Evolutionary conservation across 768 basidiomycete genomes (phyloP), one percentile per base, ranked within the genome.

Genomic region (Kwoniella sp.): DNA sequence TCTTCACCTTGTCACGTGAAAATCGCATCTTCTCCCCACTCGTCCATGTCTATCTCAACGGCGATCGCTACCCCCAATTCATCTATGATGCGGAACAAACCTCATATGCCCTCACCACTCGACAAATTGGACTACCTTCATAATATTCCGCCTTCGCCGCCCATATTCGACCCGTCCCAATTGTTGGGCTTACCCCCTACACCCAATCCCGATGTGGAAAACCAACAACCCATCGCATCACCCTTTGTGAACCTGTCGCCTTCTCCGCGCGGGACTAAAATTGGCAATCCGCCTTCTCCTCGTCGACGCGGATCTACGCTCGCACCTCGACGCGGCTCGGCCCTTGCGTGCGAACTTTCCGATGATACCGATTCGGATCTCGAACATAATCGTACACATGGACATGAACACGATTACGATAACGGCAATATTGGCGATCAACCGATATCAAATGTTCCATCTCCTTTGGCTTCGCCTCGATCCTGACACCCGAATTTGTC

Each of bases 131-230:
- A 63, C 29, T 55, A 71, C 46, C 67, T 71, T 1, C 54, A 65
- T 17, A 56, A 65, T 1, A 63, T 73, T 21, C 74, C 74, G 6
- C 48, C 63, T 36, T 76, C 74, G 8, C 74, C 74, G 24, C 72
- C 71, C 15, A 70, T 76, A 46, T 51, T 64, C 9, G 61, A 59
- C 21, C 67, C 72, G 7, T 55, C 52, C 22, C 67, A 67, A 40
- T 40, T 72, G n/a, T 57, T 76, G 51, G 68, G 60, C 29, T 21
- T 66, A 22, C 55, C 63, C 22, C 52, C 61, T 21, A 33, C 54
- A 21, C 33, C 27, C 19, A 53, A 33, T 25, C 30, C 51, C 15
- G 50, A 61, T 40, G 47, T 33, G 10, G 58, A 58, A 27, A 48
- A 36, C 26, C 67, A 69, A 60, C 62, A 64, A 36, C 66, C 68